A percentile compares a stretch with the other conserved stretches of the same genome.
These are phyloP conservation scores for Chytriomyces confervae DNA, from an alignment of 192 early-diverging fungal species.

Conservation along the genomic window DNA sequence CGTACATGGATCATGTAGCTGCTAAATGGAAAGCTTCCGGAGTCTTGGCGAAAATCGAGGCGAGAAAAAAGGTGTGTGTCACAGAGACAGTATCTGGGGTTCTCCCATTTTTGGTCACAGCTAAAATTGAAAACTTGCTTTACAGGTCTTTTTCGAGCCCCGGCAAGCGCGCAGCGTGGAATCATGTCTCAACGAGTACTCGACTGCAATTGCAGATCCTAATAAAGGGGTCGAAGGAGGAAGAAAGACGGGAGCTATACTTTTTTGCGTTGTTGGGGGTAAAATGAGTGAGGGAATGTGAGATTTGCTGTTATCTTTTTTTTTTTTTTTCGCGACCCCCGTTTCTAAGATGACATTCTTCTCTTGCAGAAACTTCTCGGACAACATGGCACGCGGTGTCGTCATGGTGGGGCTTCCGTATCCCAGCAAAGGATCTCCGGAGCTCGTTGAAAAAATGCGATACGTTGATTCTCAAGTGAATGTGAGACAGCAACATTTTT, in stretches of 20 bases:
- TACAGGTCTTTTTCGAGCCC: conserved; percentile 76
- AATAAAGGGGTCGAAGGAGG: not conserved
- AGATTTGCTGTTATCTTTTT: conserved; percentile 24
- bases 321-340: not conserved
- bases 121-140: not conserved
- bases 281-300: conserved; percentile 92
- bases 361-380: conserved; percentile 67
- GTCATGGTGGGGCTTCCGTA: conserved; percentile 91
- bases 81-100: not conserved
- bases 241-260: conserved; percentile 64
- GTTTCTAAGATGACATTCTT: not conserved
- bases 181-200: conserved; percentile 65
- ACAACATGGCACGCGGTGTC: conserved; percentile 80
- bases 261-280: conserved; percentile 90
- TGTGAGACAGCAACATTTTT: not conserved
- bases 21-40: conserved; percentile 57
- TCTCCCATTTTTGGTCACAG: not conserved
- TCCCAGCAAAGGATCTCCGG: conserved; percentile 76
- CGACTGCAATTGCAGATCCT: conserved; percentile 32
- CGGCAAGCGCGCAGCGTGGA: conserved; percentile 59
- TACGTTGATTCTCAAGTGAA: conserved; percentile 54
- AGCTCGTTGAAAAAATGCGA: conserved; percentile 76
- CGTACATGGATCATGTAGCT: conserved; percentile 70
- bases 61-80: conserved; percentile 62
- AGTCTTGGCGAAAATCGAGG: conserved; percentile 56